phyloP scores from a whole-genome alignment of 768 basidiomycete genomes.

The Dioszegia aurantiaca region DNA sequence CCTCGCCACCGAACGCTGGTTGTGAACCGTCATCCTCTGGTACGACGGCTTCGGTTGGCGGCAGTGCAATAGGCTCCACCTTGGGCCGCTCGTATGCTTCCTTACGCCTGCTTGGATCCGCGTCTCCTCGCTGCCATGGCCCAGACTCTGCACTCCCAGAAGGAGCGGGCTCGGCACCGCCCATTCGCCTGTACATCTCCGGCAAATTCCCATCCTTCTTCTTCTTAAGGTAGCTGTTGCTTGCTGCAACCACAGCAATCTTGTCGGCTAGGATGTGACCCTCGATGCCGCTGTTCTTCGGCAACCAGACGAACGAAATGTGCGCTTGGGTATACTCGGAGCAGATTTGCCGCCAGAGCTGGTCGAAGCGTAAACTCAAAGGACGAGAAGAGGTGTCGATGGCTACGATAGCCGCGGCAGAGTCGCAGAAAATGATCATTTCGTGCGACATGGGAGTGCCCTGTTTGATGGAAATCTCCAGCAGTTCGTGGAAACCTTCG shows the following conservation, averaged over 20 bases:
- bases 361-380: conserved; percentile 43
- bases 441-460: conserved; percentile 35
- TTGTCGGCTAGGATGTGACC: conserved; percentile 48
- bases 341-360: conserved; percentile 43
- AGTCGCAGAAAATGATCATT: conserved; percentile 49
- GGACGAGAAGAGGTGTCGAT: conserved; percentile 47
- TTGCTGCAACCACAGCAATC: conserved; percentile 45
- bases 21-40: too few species aligned
- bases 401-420: conserved; percentile 48
- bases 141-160: conserved; percentile 37
- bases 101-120: conserved; percentile 37
- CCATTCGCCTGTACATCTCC: conserved; percentile 29
- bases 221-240: conserved; percentile 45
- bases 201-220: conserved; percentile 36
- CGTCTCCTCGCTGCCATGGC: conserved; percentile 44
- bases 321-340: conserved; percentile 38
- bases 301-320: conserved; percentile 50
- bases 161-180: conserved; percentile 36
- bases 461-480: conserved; percentile 35
- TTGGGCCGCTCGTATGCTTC: conserved; percentile 28
- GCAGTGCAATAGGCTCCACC: conserved; percentile 18
- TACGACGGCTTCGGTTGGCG: too few species aligned
- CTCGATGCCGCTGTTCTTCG: conserved; percentile 40
- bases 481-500: conserved; percentile 42
- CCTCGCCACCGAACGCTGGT: conserved; percentile 21